Base-by-base conservation (phyloP, 139 green algal genomes). In the Micromonas pusilla region DNA sequence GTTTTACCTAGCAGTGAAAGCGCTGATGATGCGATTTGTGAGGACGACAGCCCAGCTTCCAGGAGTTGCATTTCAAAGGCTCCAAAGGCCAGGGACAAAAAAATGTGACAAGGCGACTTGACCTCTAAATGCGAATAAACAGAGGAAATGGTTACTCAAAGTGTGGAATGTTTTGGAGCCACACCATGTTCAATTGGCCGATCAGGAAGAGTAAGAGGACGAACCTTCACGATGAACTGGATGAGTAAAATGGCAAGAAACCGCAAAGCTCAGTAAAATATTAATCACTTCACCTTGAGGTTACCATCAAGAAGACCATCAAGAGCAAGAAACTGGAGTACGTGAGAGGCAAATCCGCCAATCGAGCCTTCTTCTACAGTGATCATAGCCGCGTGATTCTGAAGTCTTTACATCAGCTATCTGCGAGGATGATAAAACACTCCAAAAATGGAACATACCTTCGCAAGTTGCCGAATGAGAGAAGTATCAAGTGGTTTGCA, bases 401-500 rank as follows among this genome's bases (percentile, higher is more conserved):
- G n/a, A n/a, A n/a, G n/a, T n/a, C 21, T 20, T 64, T 26, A 64
- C 20, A 64, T 64, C 20, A 20, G 53, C 20, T 64, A 21, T 21
- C 21, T 64, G 53, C 20, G 21, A 64, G 53, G 20, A 64, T 20
- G 53, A 64, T 26, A 64, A 64, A 64, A 21, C 53, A 64, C 20
- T 21, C 53, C 21, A 20, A 64, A 64, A 64, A 20, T 21, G 53
- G 20, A 64, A 16, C n/a, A n/a, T n/a, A n/a, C n/a, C n/a, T 73
- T 88, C 9, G 89, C 93, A 39, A 93, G 62, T n/a, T 75, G 79
- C 16, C 85, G 81, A 52, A 91, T 86, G 31, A 98, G 85, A 38
- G 84, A 72, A 0, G 82, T 91, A 86, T 99, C 95, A 39, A 99
- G 89, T 5, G 96, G 96, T 87, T 99, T 99, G 92, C 94, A 98